phyloP scores from a whole-genome alignment of 352 stramenopile species.

The Pseudoperonospora humuli region DNA sequence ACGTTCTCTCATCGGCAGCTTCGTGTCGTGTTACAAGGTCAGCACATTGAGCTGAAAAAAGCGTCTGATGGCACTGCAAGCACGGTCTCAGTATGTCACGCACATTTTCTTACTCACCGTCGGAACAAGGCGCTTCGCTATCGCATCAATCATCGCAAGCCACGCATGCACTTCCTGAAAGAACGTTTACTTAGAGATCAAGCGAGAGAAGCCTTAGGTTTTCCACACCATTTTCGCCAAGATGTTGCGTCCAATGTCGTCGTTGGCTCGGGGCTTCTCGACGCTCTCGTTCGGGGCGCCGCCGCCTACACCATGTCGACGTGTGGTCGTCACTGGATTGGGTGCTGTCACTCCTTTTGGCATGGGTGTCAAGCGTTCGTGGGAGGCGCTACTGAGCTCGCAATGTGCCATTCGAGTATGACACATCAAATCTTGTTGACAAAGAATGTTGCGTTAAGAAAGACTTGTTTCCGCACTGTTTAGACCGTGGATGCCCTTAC shows the following conservation, averaged over 20 bases:
- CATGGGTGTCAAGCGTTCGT: slow-evolving; percentile 73
- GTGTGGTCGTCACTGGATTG: slow-evolving; percentile 89
- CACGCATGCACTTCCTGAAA: too few species aligned
- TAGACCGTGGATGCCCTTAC: slow-evolving; percentile 49
- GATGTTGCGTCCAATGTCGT: slow-evolving; percentile 12
- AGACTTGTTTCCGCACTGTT: not conserved
- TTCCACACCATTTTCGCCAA: not conserved
- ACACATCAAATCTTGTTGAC: not conserved
- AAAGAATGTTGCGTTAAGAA: slow-evolving; percentile 1
- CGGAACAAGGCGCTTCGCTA: too few species aligned
- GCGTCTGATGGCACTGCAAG: too few species aligned
- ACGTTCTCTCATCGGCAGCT: too few species aligned
- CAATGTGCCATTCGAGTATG: slow-evolving; percentile 66
- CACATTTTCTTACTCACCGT: too few species aligned
- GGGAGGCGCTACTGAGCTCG: slow-evolving; percentile 74
- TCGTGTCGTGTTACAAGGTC: too few species aligned
- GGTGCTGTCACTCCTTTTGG: slow-evolving; percentile 88
- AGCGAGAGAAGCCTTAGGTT: too few species aligned
- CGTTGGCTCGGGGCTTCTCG: slow-evolving; percentile 35
- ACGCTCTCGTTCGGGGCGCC: slow-evolving; percentile 60
- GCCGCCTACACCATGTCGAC: slow-evolving; percentile 46
- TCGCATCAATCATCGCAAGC: too few species aligned
- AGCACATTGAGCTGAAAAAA: too few species aligned
- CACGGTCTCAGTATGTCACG: too few species aligned
- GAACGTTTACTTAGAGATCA: too few species aligned